A percentile compares a stretch with the other conserved stretches of the same genome.
These are phyloP conservation scores for Pharus latifolius DNA, from an alignment of 176 grass and related monocot species.

Conservation along the genomic window DNA sequence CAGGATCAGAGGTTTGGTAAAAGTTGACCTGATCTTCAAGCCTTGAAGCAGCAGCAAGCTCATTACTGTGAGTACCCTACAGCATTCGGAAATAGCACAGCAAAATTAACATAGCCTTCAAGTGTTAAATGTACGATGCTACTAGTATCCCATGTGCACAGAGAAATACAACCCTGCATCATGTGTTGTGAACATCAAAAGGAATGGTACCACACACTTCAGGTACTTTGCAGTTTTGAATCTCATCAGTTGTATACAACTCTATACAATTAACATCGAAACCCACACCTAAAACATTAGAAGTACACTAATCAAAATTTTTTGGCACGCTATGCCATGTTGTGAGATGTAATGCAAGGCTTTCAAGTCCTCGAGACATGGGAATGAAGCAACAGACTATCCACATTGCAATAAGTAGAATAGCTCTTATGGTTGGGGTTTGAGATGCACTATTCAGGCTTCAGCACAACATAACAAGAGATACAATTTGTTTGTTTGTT, in stretches of 20 bases:
- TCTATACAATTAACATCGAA: too few species aligned
- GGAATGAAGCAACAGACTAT: background rate
- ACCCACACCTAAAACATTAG: too few species aligned
- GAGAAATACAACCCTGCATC: background rate
- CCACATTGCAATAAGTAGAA: background rate
- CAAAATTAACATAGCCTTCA: background rate
- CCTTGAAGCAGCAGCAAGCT: conserved; percentile 81
- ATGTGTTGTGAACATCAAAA: too few species aligned
- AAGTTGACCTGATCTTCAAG: conserved; percentile 79
- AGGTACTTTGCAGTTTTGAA: too few species aligned
- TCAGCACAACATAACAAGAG: background rate
- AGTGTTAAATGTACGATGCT: background rate
- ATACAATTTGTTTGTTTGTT: too few species aligned
- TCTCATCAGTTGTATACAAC: too few species aligned
- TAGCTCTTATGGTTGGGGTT: background rate
- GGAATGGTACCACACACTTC: too few species aligned
- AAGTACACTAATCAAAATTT: too few species aligned
- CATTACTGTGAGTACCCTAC: conserved; percentile 57
- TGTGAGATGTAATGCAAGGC: too few species aligned
- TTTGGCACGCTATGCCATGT: too few species aligned
- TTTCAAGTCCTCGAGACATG: background rate
- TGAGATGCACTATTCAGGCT: background rate
- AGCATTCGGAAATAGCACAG: background rate
- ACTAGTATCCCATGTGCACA: background rate
- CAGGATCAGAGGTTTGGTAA: conserved; percentile 61